phyloP scores from a whole-genome alignment of 2,329 filamentous ascomycete genomes.

The Camptophora hylomeconis region DNA sequence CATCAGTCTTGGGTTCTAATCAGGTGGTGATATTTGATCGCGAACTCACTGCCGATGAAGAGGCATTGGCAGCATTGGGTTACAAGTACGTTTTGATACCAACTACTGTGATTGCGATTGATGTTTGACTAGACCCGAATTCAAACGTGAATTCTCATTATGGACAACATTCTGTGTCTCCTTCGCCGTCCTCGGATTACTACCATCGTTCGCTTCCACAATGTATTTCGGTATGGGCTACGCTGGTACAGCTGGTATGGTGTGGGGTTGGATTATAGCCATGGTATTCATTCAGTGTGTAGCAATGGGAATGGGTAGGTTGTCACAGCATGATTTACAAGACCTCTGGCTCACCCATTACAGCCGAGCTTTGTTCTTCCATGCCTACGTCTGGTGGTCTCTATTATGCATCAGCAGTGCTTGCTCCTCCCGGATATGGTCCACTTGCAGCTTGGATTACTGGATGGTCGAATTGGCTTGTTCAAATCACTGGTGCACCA shows the following conservation, averaged over 20 bases:
- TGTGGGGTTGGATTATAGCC: slow-evolving; percentile 63
- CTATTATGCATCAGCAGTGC: slow-evolving; percentile 61
- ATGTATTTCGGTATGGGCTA: slow-evolving; percentile 57
- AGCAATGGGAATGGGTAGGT: slow-evolving; percentile 44
- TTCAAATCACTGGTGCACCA: slow-evolving; percentile 53
- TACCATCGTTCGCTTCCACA: slow-evolving; percentile 60
- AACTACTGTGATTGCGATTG: slow-evolving; percentile 1
- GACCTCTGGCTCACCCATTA: background rate
- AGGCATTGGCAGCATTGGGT: slow-evolving; percentile 48
- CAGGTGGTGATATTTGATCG: slow-evolving; percentile 36
- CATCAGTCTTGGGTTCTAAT: slow-evolving; percentile 36
- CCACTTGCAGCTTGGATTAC: slow-evolving; percentile 57
- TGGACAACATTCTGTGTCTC: slow-evolving; percentile 65
- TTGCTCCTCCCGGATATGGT: slow-evolving; percentile 53
- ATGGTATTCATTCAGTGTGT: slow-evolving; percentile 61
- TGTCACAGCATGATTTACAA: background rate
- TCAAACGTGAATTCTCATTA: slow-evolving; percentile 58
- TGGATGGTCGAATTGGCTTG: slow-evolving; percentile 58
- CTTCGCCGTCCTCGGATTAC: slow-evolving; percentile 57
- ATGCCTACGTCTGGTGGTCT: slow-evolving; percentile 62
- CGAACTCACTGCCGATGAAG: slow-evolving; percentile 42
- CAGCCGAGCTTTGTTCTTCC: slow-evolving; percentile 55
- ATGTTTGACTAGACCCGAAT: slow-evolving; percentile 45
- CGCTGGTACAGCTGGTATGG: slow-evolving; percentile 48
- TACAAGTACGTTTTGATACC: slow-evolving; percentile 38